Conservation (phyloP, 2,329 filamentous ascomycete genomes). For the Plenodomus lindquistii region DNA sequence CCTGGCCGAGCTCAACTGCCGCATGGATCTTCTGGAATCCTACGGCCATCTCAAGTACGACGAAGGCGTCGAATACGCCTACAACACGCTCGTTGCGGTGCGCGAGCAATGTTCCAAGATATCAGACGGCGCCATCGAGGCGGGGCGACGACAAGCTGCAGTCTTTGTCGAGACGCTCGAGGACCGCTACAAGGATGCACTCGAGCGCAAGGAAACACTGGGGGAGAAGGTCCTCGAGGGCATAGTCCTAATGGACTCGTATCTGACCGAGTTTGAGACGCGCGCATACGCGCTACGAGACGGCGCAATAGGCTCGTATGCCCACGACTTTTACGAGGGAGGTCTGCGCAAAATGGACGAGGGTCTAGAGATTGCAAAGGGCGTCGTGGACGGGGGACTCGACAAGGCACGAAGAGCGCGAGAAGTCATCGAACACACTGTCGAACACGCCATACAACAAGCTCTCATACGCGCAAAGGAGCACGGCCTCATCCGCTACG, state of each 20-base stretch:
- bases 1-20: conserved; percentile 80
- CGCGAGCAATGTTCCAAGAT: conserved; percentile 86
- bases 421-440: conserved; percentile 58
- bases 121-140: conserved; percentile 86
- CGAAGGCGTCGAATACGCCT: conserved; percentile 79
- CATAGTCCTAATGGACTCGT: conserved; percentile 81
- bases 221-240: conserved; percentile 91
- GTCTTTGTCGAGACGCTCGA: conserved; percentile 94
- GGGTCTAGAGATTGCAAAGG: conserved; percentile 72
- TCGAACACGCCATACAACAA: conserved; percentile 82
- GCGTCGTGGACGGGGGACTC: conserved; percentile 78
- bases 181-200: conserved; percentile 79
- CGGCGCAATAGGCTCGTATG: conserved; percentile 73
- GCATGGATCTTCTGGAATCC: conserved; percentile 84
- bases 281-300: conserved; percentile 79
- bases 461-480: conserved; percentile 77
- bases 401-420: conserved; percentile 82
- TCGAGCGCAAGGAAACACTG: conserved; percentile 81
- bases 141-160: conserved; percentile 79
- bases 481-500: conserved; percentile 81
- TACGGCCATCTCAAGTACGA: conserved; percentile 86
- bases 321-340: conserved; percentile 73
- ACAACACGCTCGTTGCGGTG: conserved; percentile 83
- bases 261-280: conserved; percentile 82
- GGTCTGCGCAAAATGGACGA: conserved; percentile 81